Evolutionary conservation across 2,329 filamentous ascomycete species (phyloP), one percentile per base, ranked within the genome.

Genomic region (Sarocladiaceae sp.): DNA sequence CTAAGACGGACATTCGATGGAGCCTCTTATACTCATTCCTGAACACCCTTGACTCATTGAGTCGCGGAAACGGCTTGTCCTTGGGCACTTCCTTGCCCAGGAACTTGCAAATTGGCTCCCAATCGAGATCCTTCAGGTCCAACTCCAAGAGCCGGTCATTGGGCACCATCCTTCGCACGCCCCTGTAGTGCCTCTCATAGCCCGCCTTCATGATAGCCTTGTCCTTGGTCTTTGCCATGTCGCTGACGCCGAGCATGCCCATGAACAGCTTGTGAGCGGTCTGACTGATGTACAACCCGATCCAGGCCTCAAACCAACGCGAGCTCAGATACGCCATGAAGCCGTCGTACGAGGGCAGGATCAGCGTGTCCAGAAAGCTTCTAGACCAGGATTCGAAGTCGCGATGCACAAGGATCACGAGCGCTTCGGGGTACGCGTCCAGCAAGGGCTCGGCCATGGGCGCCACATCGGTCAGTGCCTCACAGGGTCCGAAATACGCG

Each of bases 81-180:
- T 33, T 33, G 12, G 66, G 67, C 1, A 69, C 59, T 0, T 59
- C 54, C 50, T 64, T 62, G 52, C 62, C 62, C 1, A 69, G 59
- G 53, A 69, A 69, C 33, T 62, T 40, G 58, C 66, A 69, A 31
- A 70, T 57, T 13, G 66, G 67, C 36, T 59, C 63, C 66, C 66
- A 69, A 47, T 64, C 64, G 15, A 53, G 46, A 28, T 69, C 63
- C 18, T 64, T 59, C 22, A 67, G 60, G 3, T 60, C 55, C 53
- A 63, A 65, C 51, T 67, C 62, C 46, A 68, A 29, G 53, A 59
- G 50, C 12, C 49, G 51, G n/a, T 65, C 63, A 10, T 56, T 35
- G 3, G 64, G 63, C 12, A 68, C 65, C 52, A 66, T 39, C 39
- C 49, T 54, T 35, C 54, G 56, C 13, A 68, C 60, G 42, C 63